Conservation (phyloP, 352 stramenopile species). For the Phytophthora idaei region DNA sequence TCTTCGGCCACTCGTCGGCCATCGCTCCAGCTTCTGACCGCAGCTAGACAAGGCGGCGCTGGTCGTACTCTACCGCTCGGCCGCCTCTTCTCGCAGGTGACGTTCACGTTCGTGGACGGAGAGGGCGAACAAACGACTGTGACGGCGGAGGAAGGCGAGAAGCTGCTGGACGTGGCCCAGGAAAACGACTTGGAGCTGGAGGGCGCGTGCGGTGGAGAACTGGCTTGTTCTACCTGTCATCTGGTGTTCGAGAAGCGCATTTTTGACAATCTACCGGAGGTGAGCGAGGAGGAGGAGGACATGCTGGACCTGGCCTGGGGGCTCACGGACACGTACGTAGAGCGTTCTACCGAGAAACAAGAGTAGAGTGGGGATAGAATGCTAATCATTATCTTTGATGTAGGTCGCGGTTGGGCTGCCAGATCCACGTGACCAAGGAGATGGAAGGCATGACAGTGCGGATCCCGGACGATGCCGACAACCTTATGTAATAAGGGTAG, state of each 20-base stretch:
- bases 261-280: conserved; percentile 87
- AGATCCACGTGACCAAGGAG: conserved; percentile 89
- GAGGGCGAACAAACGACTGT: conserved; percentile 80
- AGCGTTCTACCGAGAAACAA: conserved; percentile 1
- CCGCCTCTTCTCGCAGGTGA: conserved; percentile 52
- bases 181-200: conserved; percentile 95
- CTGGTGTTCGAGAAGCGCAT: conserved; percentile 91
- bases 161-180: conserved; percentile 91
- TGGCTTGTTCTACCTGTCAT: conserved; percentile 95
- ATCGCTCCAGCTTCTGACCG: neutral
- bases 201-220: conserved; percentile 92
- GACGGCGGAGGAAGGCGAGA: conserved; percentile 72
- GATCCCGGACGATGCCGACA: conserved; percentile 89
- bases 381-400: neutral
- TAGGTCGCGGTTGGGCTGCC: conserved; percentile 87
- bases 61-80: too few relatives aligned
- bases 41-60: neutral
- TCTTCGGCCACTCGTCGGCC: conserved; percentile 13
- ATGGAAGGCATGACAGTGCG: conserved; percentile 88
- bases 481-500: conserved; percentile 85
- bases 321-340: conserved; percentile 91
- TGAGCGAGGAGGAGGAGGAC: conserved; percentile 94
- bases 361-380: neutral
- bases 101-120: conserved; percentile 82
- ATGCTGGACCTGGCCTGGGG: conserved; percentile 96